Percentiles rank a stretch among this genome's conserved stretches.
Evolutionary conservation across 2,329 filamentous ascomycete genomes (phyloP).

Genomic region (Aspergillus sp.): DNA sequence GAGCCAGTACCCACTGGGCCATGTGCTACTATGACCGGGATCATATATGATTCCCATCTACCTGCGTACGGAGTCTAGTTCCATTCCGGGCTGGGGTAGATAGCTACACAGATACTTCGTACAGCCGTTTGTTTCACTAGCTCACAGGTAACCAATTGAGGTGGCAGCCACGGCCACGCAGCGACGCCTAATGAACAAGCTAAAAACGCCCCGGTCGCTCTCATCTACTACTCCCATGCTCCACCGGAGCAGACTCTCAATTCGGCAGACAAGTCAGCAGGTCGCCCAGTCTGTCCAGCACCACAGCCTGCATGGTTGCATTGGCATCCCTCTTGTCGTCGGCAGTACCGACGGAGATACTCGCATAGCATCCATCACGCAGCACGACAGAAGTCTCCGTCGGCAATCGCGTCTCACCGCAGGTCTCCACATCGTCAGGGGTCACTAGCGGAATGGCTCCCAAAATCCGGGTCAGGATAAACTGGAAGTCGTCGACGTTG

Average conservation of each 20-base stretch:
- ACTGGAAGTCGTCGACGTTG: constrained; percentile 56
- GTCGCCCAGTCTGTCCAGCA: constrained; percentile 50
- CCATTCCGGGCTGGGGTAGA: neutral
- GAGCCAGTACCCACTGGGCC: neutral
- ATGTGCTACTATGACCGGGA: no score
- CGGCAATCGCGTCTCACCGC: constrained; percentile 55
- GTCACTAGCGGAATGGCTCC: constrained; percentile 38
- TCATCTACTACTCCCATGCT: no score
- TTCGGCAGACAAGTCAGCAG: constrained; percentile 48
- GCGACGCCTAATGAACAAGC: neutral
- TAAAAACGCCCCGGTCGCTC: neutral
- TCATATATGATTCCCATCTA: no score
- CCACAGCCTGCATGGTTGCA: constrained; percentile 50
- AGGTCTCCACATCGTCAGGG: constrained; percentile 54
- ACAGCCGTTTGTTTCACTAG: no score
- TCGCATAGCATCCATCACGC: constrained; percentile 54
- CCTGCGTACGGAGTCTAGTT: neutral
- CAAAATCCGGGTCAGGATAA: constrained; percentile 62
- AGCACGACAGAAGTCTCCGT: constrained; percentile 56
- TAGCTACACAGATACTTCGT: neutral
- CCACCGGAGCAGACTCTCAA: neutral
- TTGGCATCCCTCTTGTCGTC: constrained; percentile 59
- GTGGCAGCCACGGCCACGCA: neutral
- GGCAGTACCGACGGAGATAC: constrained; percentile 62
- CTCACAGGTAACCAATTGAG: neutral